These are phyloP conservation scores for Hypoxylon sp. DNA, from an alignment of 2,329 filamentous ascomycete species.

Conservation along the genomic window DNA sequence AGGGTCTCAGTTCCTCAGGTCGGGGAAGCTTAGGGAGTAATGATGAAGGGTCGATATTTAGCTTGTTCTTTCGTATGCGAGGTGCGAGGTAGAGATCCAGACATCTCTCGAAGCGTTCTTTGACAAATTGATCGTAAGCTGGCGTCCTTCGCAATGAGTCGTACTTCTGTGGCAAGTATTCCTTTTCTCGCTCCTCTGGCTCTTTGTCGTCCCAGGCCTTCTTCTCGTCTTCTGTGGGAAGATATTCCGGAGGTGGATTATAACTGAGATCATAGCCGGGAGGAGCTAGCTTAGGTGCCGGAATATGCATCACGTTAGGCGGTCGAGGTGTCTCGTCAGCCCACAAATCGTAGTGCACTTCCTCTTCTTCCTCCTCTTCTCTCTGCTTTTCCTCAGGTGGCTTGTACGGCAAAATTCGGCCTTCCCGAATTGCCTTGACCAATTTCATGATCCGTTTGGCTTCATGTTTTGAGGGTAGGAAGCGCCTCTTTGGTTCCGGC, in stretches of 20 bases:
- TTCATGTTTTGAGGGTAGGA: constrained; percentile 96
- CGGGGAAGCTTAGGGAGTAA: constrained; percentile 91
- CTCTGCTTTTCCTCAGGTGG: constrained; percentile 72
- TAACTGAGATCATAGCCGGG: constrained; percentile 96
- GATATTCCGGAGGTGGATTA: constrained; percentile 92
- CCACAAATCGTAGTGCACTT: constrained; percentile 89
- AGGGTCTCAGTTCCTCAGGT: constrained; percentile 92
- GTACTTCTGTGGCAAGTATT: constrained; percentile 85
- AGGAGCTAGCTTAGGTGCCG: constrained; percentile 90
- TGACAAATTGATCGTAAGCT: constrained; percentile 87
- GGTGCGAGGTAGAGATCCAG: constrained; percentile 95
- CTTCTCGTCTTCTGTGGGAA: constrained; percentile 85
- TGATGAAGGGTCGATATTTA: constrained; percentile 96
- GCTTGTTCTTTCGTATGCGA: constrained; percentile 86
- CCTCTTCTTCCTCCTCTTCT: constrained; percentile 75
- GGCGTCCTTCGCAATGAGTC: constrained; percentile 89
- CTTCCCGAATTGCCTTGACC: constrained; percentile 93
- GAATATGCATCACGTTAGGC: constrained; percentile 91
- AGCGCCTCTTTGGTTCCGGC: constrained; percentile 94
- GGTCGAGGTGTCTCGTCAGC: constrained; percentile 85
- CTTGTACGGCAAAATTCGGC: constrained; percentile 90
- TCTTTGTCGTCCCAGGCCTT: constrained; percentile 86
- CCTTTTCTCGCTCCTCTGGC: constrained; percentile 88
- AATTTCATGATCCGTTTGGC: constrained; percentile 97
- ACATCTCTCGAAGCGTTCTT: constrained; percentile 95